Evolutionary conservation across 2,329 filamentous ascomycete species (phyloP).

Genomic region (Calonectria hawksworthii): DNA sequence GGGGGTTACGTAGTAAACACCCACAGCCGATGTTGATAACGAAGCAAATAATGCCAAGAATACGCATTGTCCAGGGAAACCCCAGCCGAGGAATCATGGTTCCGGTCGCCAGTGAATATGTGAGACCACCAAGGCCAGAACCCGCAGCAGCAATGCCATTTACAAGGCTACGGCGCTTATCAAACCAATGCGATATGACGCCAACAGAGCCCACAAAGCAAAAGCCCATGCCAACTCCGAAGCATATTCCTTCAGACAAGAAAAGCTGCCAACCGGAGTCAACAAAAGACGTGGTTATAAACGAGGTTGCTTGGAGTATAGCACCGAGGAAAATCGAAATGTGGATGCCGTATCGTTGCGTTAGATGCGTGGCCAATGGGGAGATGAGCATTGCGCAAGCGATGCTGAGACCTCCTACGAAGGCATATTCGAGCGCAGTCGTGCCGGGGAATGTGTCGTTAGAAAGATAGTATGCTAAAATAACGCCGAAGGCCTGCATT

Average conservation of each 20-base stretch:
- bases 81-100: constrained; percentile 69
- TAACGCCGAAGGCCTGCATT: constrained; percentile 21
- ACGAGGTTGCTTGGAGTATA: constrained; percentile 62
- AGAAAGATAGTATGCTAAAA: constrained; percentile 36
- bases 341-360: constrained; percentile 48
- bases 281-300: constrained; percentile 68
- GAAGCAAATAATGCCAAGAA: constrained; percentile 63
- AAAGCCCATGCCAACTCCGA: constrained; percentile 73
- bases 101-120: constrained; percentile 42
- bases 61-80: constrained; percentile 69
- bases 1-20: not conserved
- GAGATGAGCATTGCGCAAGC: constrained; percentile 57
- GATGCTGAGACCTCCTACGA: constrained; percentile 71
- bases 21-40: constrained; percentile 66
- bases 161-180: constrained; percentile 66
- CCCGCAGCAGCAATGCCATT: constrained; percentile 69
- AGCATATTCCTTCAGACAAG: constrained; percentile 70
- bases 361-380: constrained; percentile 54
- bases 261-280: constrained; percentile 71
- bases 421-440: constrained; percentile 68
- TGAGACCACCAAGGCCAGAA: constrained; percentile 56
- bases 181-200: constrained; percentile 74
- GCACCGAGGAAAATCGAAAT: constrained; percentile 65
- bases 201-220: constrained; percentile 69
- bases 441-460: constrained; percentile 65